A percentile compares a stretch with the other conserved stretches of the same genome.
Evolutionary conservation across 768 basidiomycete species (phyloP).

Genomic region (Mycena rebaudengoi): DNA sequence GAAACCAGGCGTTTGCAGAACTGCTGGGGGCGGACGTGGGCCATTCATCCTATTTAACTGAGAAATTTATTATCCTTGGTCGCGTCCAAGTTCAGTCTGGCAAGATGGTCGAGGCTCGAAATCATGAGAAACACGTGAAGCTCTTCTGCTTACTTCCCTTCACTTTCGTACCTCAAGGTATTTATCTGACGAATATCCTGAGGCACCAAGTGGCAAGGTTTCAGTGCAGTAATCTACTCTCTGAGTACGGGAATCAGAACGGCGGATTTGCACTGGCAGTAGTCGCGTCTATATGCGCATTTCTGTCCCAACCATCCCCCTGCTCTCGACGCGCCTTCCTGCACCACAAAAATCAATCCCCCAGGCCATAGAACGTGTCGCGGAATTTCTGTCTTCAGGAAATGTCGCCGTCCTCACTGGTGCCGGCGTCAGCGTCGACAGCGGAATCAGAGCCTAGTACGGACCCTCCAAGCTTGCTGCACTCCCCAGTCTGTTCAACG

Average conservation of each 20-base stretch:
- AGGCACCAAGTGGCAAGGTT: too few relatives aligned
- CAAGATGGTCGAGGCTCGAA: not conserved
- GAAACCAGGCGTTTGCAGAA: conserved; percentile 80
- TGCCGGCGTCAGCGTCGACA: conserved; percentile 95
- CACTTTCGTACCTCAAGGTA: too few relatives aligned
- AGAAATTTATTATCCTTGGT: not conserved
- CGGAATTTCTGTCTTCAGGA: conserved; percentile 75
- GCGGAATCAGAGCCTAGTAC: conserved; percentile 90
- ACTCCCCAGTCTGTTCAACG: not conserved
- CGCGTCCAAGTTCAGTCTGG: not conserved
- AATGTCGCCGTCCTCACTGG: conserved; percentile 83
- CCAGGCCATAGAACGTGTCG: conserved; percentile 68
- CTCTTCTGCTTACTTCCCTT: too few relatives aligned
- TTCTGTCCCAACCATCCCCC: conserved; percentile 78
- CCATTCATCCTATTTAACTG: conserved; percentile 38
- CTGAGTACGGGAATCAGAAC: too few relatives aligned
- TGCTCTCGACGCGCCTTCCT: conserved; percentile 55
- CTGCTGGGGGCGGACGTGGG: conserved; percentile 52
- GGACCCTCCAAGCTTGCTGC: not conserved
- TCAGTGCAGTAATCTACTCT: too few relatives aligned
- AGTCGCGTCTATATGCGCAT: conserved; percentile 72
- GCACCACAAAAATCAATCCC: conserved; percentile 49
- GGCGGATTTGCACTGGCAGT: too few relatives aligned
- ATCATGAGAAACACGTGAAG: conserved; percentile 15
- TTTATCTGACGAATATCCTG: too few relatives aligned